Conservation (phyloP, 441 rosid species). For the Sinapis alba region DNA sequence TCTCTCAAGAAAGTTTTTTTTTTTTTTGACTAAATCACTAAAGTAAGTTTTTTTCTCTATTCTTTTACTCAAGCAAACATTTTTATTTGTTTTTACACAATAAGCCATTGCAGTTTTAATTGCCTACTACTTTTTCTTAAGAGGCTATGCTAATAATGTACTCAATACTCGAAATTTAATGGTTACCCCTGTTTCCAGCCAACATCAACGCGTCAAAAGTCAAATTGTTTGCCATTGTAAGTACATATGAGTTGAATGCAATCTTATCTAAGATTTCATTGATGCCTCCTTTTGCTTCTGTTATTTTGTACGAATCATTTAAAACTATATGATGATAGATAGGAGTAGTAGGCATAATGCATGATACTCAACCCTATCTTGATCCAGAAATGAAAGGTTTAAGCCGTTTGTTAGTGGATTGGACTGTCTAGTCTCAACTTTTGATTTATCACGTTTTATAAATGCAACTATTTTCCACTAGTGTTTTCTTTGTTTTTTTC, state of each 20-base stretch:
- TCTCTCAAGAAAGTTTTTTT: not conserved
- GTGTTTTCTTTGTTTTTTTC: not conserved
- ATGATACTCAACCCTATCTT: not conserved
- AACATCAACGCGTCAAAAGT: conserved; percentile 35
- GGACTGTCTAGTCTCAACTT: not conserved
- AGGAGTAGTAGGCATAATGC: not conserved
- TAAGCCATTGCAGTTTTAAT: not conserved
- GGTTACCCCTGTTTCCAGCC: conserved; percentile 37
- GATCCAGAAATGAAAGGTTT: not conserved
- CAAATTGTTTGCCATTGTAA: conserved; percentile 38
- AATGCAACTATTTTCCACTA: not conserved
- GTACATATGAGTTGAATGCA: conserved; percentile 33
- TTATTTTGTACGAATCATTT: not conserved
- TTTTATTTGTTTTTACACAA: not conserved
- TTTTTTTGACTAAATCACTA: too few relatives aligned
- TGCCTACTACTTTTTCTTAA: not conserved
- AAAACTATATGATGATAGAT: not conserved
- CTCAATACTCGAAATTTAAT: conserved; percentile 7
- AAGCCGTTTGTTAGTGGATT: not conserved
- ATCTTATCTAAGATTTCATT: conserved; percentile 8
- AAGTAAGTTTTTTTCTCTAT: not conserved
- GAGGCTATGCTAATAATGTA: conserved; percentile 21
- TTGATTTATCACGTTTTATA: not conserved
- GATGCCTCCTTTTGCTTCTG: not conserved
- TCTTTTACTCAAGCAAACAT: conserved; percentile 5